Base-by-base conservation (phyloP, 2,329 filamentous ascomycete species). In the Fusarium lateritium region DNA sequence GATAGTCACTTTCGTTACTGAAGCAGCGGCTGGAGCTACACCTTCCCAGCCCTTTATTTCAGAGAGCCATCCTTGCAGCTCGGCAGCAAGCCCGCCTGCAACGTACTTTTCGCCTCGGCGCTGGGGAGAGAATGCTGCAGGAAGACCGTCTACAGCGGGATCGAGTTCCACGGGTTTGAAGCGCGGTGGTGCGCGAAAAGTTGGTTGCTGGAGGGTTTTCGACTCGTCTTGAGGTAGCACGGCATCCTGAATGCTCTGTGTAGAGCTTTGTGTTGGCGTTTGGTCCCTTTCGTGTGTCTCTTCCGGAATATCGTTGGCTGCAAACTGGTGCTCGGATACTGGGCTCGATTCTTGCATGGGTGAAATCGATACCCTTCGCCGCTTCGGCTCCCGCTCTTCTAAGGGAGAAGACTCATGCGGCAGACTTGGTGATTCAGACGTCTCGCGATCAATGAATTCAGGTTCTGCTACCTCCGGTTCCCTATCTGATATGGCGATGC, bases 41-140 rank as follows among this genome's bases (percentile, higher is more conserved):
- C 71, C 71, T 17, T 77, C 75, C 76, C 76, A 77, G 13, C 77
- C 77, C 62, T 78, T 81, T 24, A 82, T 75, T 22, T 82, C 79
- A 1, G 81, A 81, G 11, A 83, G 72, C 79, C 80, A 81, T 15
- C 77, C 77, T 61, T 83, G 81, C 8, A 83, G 72, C 44, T 76
- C 76, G 3, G 80, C 77, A 2, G 81, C 81, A 22, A 83, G 69
- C 0, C 81, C 81, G 19, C 78, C 76, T 6, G 77, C 51, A 1
- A 81, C 22, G 31, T 81, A 83, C 54, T 71, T 77, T 14, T 64
- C 73, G 17, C 79, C 79, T 38, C 79, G 74, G 2, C 77, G 76
- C 58, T 78, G 80, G 4, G 80, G 80, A 3, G 80, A 80, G 44
- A 81, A 80, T 17, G 74, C 72, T 10, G 68, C 58, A 5, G 77